phyloP scores from a whole-genome alignment of 257 asterid genomes.

The Solanum clarkiae region DNA sequence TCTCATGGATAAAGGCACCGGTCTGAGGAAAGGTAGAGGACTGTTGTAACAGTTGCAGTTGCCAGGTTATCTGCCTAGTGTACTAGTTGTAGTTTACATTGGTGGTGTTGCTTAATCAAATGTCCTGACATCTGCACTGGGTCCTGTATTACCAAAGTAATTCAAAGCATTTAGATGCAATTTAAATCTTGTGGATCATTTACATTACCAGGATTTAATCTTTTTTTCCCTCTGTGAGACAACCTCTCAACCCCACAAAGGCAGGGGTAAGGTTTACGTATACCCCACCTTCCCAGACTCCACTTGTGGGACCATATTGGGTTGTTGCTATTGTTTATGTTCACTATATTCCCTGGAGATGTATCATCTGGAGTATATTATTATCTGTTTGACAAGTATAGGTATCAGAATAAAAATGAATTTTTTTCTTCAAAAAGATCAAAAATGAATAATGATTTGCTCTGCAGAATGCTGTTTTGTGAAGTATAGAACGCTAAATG shows the following conservation, averaged over 20 bases:
- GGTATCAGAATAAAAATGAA: neutral
- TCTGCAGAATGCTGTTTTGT: constrained; percentile 75
- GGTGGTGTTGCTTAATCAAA: neutral
- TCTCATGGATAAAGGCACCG: constrained; percentile 66
- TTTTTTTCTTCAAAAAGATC: neutral
- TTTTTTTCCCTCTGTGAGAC: neutral
- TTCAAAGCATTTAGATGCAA: neutral
- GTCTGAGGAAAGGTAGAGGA: constrained; percentile 59
- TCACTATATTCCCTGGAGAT: neutral
- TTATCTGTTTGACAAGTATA: neutral
- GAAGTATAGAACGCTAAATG: constrained; percentile 60
- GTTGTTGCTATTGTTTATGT: neutral
- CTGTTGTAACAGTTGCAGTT: neutral
- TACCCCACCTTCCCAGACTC: neutral
- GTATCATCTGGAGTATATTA: neutral
- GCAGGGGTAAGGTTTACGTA: neutral
- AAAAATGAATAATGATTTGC: neutral
- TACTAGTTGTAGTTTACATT: neutral
- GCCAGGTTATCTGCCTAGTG: neutral
- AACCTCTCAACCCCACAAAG: neutral
- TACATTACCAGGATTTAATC: neutral
- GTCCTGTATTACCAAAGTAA: neutral
- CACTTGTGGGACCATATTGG: neutral
- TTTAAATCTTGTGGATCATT: neutral
- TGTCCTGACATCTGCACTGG: neutral